Evolutionary conservation across 495 filamentous ascomycete species (phyloP), one percentile per base, ranked within the genome.

Genomic region (Venustampulla echinocandica): DNA sequence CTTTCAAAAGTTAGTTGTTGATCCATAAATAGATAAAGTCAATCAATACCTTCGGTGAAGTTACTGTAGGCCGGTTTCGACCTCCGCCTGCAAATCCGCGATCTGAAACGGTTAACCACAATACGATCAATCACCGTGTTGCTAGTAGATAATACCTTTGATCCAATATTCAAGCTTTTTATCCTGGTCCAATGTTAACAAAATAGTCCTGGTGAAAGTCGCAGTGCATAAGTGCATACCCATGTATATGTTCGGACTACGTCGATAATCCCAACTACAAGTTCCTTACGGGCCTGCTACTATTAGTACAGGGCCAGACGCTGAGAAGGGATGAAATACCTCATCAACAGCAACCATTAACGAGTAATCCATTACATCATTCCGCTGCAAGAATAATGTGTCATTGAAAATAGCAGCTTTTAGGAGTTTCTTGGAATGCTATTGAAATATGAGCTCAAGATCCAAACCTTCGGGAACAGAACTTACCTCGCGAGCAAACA

Each of bases 101-200:
- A 40, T 58, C 55, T n/a, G n/a, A n/a, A n/a, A n/a, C n/a, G n/a
- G n/a, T n/a, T n/a, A n/a, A n/a, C n/a, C n/a, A n/a, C n/a, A n/a
- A n/a, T n/a, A n/a, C n/a, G n/a, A n/a, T n/a, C n/a, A n/a, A n/a
- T n/a, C 19, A 13, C 11, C 21, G 19, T 7, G 4, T 5, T 11
- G 30, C 34, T n/a, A 37, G 57, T n/a, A n/a, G n/a, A n/a, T n/a
- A n/a, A 93, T 85, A n/a, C n/a, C n/a, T 64, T 99, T 99, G 68
- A 97, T 95, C 92, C 92, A 99, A 21, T 82, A 89, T 65, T 99
- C 92, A 9, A 99, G 75, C 57, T 93, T 95, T 71, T 99, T 99
- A 66, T 99, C 92, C 50, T 53, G 27, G 6, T 11, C 10, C n/a
- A 40, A 10, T 40, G 23, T 43, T 17, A 47, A 35, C 13, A 13